Evolutionary conservation across 345 rosid species (phyloP), one percentile per base, ranked within the genome.

Genomic region (Excoecaria agallocha): DNA sequence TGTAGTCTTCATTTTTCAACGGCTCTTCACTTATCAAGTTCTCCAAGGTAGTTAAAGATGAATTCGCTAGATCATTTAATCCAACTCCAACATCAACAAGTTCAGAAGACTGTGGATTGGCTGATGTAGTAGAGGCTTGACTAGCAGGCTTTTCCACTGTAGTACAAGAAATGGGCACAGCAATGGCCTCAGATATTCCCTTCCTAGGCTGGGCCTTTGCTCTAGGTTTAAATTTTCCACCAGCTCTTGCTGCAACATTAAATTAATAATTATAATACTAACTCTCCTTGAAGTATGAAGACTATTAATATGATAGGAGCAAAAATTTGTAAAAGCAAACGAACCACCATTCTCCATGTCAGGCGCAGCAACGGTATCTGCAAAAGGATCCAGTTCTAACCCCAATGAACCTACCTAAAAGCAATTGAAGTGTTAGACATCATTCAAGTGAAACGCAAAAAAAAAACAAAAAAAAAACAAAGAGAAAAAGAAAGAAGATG

Each of bases 221-320:
- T 64, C 62, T 71, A n/a, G 76, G 78, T 58, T 77, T 77, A 74
- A 77, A 77, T 74, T 74, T 81, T 39, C 75, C 81, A 69, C 73
- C 76, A 57, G 72, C 48, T n/a, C 73, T 6, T 8, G 57, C 75
- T 76, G 75, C 63, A 20, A 68, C 38, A 30, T 30, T 30, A 30
- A 30, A 30, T 30, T 30, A 30, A 30, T 30, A 30, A 30, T 30
- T 30, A 30, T 30, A 73, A 58, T 22, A 63, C 64, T 22, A 43
- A 69, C 49, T 35, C 25, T 43, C 48, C 38, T 46, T 19, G 25
- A 66, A 46, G 35, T 37, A 45, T 12, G 17, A 48, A 66, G 15
- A 9, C 35, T 66, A 12, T 3, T 66, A 24, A 46, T 22, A 22
- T 46, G 10, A 75, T 15, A 64, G 35, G 48, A 68, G 4, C 12